Base-by-base conservation (phyloP, 768 basidiomycete species). In the Hygrophorus pudorinus region DNA sequence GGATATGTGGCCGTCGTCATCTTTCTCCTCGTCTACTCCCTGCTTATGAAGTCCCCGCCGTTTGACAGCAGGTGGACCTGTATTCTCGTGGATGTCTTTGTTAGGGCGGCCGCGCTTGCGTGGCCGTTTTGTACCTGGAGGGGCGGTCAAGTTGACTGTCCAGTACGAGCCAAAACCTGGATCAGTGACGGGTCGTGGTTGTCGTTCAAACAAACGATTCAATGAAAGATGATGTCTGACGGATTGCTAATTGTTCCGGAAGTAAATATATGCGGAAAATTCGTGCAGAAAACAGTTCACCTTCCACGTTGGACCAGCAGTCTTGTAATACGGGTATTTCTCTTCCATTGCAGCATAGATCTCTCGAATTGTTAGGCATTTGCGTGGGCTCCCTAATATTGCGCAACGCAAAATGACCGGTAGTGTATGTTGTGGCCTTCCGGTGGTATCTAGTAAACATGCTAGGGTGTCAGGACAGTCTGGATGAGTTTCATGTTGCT, bases 101-200 rank as follows among this genome's bases (percentile, higher is more conserved):
- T 48, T 75, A 7, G 75, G 62, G 14, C 81, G 71, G 18, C 84
- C 84, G 45, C 86, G 76, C 57, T 88, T 89, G 16, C 86, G 76
- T 34, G 86, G 86, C 46, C 86, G 76, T 63, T 89, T 89, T 1
- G 85, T 88, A 16, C 86, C 86, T 2, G 85, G 85, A 10, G 85
- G 85, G n/a, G 86, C 86, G 38, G 75, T 60, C 16, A 88, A 69
- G 60, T 88, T 88, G n/a, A 89, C 86, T 29, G 85, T 87, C 86
- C 86, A 89, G 56, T 89, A 88, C 9, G 85, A 88, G 16, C 86
- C 86, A 58, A 87, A 86, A 12, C 86, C 86, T 10, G 86, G 86
- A 58, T 88, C 85, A 24, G 85, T 85, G 8, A 83, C 81, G 6
- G 86, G 86, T 40, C 86, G 74, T 14, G 82, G 80, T 53, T 86